Base-by-base conservation (phyloP, 1,284 basidiomycete species). In the Rhodotorula sp. region DNA sequence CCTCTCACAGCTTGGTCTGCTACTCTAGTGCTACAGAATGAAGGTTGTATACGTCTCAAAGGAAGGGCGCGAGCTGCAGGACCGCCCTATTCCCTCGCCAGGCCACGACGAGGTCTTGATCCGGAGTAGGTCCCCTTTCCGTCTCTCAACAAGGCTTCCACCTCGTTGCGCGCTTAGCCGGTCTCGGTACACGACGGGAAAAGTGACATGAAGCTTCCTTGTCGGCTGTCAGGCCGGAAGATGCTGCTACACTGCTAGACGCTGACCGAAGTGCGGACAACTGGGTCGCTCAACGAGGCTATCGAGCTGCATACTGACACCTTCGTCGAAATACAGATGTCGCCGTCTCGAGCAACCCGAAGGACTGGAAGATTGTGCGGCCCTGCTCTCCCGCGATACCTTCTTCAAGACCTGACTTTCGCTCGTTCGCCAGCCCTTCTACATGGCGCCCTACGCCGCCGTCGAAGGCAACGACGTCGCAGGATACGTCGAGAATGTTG, bases 381-480 rank as follows among this genome's bases (percentile, higher is more conserved):
- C 27, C 6, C 9, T 20, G 6, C 22, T 36, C 34, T n/a, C 9
- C n/a, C 9, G 20, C 22, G 32, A 13, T 13, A 10, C 19, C 11
- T 39, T 34, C 30, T 32, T 8, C n/a, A 19, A 19, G 15, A 19
- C 22, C 54, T 22, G 19, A 15, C 47, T n/a, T n/a, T 9, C 34
- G 30, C 20, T 34, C 30, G 30, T 30, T 44, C 30, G 24, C 24
- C 56, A 51, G 53, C 55, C 51, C 32, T 22, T 24, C 30, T 59
- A 62, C 48, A n/a, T 71, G 1, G 44, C 29, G 0, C 54, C 48
- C 5, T 70, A 71, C 27, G 54, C 55, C 19, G 74, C 76, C 29
- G 68, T 79, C 46, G 78, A 79, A 57, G 79, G 79, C 27, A 79
- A 78, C 65, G 78, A 80, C 58, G 65, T 79, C 17, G 79, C 79